These are phyloP conservation scores for Alternaria ventricosa DNA, from an alignment of 2,329 filamentous ascomycete species.

Conservation along the genomic window DNA sequence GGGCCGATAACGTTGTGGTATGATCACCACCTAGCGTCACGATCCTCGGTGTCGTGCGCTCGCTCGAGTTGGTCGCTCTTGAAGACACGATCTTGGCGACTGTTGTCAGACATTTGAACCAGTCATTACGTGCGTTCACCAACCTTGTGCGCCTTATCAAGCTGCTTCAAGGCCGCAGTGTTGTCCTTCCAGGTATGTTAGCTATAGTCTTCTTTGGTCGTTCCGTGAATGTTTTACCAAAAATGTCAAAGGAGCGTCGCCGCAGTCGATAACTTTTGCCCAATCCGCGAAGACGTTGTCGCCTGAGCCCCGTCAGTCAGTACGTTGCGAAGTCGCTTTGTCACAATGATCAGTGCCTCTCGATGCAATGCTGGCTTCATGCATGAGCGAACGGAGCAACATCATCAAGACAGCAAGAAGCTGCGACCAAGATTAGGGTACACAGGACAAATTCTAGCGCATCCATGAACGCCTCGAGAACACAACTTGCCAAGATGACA, in stretches of 20 bases:
- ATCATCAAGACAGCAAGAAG: background rate
- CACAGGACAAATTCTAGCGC: background rate
- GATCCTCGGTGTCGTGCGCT: slow-evolving; percentile 57
- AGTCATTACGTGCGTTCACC: slow-evolving; percentile 2
- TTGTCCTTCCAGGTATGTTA: slow-evolving; percentile 53
- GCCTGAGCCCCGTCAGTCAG: slow-evolving; percentile 24
- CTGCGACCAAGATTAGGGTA: background rate
- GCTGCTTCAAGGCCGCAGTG: slow-evolving; percentile 61
- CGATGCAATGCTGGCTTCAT: background rate
- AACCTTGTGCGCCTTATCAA: slow-evolving; percentile 60
- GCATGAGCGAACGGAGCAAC: background rate
- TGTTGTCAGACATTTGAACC: background rate
- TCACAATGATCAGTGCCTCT: background rate
- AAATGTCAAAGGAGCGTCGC: slow-evolving; percentile 60
- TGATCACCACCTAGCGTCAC: slow-evolving; percentile 63
- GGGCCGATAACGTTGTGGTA: slow-evolving; percentile 61
- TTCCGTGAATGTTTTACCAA: slow-evolving; percentile 41
- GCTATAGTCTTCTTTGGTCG: background rate
- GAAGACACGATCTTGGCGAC: slow-evolving; percentile 52
- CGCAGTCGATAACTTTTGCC: slow-evolving; percentile 62
- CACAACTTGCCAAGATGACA: background rate
- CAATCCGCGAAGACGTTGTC: slow-evolving; percentile 55
- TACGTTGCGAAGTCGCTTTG: background rate
- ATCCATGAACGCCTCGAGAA: background rate
- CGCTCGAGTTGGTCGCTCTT: slow-evolving; percentile 54